Percentiles rank a stretch among this genome's conserved stretches.
These are phyloP conservation scores for Suillus weaverae DNA, from an alignment of 768 basidiomycete species.

Conservation along the genomic window DNA sequence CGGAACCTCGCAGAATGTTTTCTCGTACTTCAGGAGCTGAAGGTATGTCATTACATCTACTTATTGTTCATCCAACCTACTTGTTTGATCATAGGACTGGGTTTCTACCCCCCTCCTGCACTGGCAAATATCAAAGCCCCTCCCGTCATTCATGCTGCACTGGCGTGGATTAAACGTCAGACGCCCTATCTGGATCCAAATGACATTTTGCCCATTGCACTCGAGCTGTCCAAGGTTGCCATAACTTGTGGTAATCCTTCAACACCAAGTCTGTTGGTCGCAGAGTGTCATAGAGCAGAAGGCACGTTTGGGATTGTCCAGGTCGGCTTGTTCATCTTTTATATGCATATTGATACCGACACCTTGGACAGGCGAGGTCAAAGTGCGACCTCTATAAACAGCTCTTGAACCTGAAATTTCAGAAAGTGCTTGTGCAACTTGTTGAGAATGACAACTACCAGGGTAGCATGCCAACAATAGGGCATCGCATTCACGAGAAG, in stretches of 20 bases:
- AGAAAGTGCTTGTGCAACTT: conserved; percentile 59
- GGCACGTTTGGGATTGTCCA: conserved; percentile 81
- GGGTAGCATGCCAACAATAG: conserved; percentile 64
- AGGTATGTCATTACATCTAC: conserved; percentile 30
- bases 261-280: conserved; percentile 78
- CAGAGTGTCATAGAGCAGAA: conserved; percentile 73
- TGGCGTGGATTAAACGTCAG: conserved; percentile 57
- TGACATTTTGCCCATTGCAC: conserved; percentile 83
- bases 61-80: not conserved
- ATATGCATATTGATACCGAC: conserved; percentile 11
- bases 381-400: conserved; percentile 84
- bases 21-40: conserved; percentile 40
- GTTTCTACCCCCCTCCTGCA: conserved; percentile 26
- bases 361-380: conserved; percentile 64
- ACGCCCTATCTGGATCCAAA: conserved; percentile 75
- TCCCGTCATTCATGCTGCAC: conserved; percentile 39
- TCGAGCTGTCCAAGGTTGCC: conserved; percentile 76
- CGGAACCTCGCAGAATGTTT: conserved; percentile 39
- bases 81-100: conserved; percentile 7
- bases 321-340: conserved; percentile 43
- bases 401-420: conserved; percentile 68
- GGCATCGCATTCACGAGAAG: conserved; percentile 58
- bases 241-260: conserved; percentile 85
- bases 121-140: conserved; percentile 28
- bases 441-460: conserved; percentile 77